phyloP scores from a whole-genome alignment of 1,284 basidiomycete genomes.

The Termitomyces sp. region DNA sequence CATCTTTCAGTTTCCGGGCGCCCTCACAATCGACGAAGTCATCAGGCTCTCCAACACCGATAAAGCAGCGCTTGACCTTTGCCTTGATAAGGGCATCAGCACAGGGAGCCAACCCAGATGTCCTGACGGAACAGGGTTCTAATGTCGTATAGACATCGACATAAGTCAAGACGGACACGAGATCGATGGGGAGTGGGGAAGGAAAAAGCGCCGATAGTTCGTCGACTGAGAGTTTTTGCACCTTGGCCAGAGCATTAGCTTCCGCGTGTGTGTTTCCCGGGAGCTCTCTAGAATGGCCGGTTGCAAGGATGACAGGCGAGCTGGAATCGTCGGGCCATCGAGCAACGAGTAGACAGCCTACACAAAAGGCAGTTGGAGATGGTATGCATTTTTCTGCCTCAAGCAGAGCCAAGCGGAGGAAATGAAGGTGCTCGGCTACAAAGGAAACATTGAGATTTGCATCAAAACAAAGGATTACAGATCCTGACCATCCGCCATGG shows the following conservation, averaged over 20 bases:
- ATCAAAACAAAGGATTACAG: neutral
- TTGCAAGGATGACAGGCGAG: constrained; percentile 55
- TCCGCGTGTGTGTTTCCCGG: constrained; percentile 97
- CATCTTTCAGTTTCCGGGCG: constrained; percentile 67
- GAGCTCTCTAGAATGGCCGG: constrained; percentile 90
- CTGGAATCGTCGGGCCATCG: constrained; percentile 33
- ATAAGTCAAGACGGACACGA: constrained; percentile 38
- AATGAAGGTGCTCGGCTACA: constrained; percentile 36
- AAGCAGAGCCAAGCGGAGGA: constrained; percentile 62
- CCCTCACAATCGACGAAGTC: constrained; percentile 97
- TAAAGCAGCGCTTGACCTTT: constrained; percentile 72
- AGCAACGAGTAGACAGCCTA: constrained; percentile 81
- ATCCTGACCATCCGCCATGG: constrained; percentile 15
- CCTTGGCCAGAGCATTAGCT: constrained; percentile 87
- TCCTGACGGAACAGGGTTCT: constrained; percentile 92
- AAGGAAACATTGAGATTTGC: constrained; percentile 6
- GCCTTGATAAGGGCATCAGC: constrained; percentile 80
- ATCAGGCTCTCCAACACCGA: constrained; percentile 89
- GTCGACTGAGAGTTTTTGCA: constrained; percentile 38
- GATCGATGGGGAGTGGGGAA: constrained; percentile 18
- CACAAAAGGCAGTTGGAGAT: constrained; percentile 85
- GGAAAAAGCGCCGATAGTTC: constrained; percentile 43
- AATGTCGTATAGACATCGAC: constrained; percentile 91
- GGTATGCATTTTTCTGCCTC: constrained; percentile 75
- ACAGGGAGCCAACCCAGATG: constrained; percentile 85